These are phyloP conservation scores for Aspergillus eucalypticola DNA, from an alignment of 2,329 filamentous ascomycete species.

Conservation along the genomic window DNA sequence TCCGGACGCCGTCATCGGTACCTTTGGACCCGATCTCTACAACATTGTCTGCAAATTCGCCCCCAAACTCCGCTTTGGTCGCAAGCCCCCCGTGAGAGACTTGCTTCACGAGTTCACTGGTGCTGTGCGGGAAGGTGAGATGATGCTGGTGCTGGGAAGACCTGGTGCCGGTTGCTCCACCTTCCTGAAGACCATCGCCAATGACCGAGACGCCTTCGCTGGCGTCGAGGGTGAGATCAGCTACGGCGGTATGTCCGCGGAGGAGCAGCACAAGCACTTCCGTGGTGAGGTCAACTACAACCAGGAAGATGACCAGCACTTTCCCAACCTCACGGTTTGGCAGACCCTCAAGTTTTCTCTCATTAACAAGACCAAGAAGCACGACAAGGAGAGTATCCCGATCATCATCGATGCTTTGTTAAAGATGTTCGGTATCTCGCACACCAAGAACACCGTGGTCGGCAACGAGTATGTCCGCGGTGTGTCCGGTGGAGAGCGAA, in stretches of 20 bases:
- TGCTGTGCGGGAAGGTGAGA: slow-evolving; percentile 66
- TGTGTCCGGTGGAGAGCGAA: slow-evolving; percentile 77
- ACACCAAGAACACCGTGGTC: slow-evolving; percentile 72
- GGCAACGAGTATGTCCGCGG: slow-evolving; percentile 73
- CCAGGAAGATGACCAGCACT: slow-evolving; percentile 73
- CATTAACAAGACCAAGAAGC: slow-evolving; percentile 72
- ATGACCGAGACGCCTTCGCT: slow-evolving; percentile 66
- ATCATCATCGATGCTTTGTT: slow-evolving; percentile 69
- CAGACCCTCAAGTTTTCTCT: slow-evolving; percentile 75
- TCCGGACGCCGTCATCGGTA: slow-evolving; percentile 72
- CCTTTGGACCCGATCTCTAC: slow-evolving; percentile 79
- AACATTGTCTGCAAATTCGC: slow-evolving; percentile 58
- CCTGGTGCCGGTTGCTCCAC: slow-evolving; percentile 76
- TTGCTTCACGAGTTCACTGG: slow-evolving; percentile 69
- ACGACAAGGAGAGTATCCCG: slow-evolving; percentile 63
- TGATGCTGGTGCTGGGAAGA: slow-evolving; percentile 71
- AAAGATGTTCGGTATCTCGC: slow-evolving; percentile 76
- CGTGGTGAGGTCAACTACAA: slow-evolving; percentile 78
- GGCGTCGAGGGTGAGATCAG: slow-evolving; percentile 67
- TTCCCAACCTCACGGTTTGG: slow-evolving; percentile 73
- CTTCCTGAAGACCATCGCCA: slow-evolving; percentile 73
- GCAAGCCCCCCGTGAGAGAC: slow-evolving; percentile 52
- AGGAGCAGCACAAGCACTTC: slow-evolving; percentile 67
- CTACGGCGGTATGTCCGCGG: slow-evolving; percentile 70
- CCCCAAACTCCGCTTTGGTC: slow-evolving; percentile 52